These are phyloP conservation scores for Phragmites australis DNA, from an alignment of 176 grass and related monocot genomes.

Conservation along the genomic window DNA sequence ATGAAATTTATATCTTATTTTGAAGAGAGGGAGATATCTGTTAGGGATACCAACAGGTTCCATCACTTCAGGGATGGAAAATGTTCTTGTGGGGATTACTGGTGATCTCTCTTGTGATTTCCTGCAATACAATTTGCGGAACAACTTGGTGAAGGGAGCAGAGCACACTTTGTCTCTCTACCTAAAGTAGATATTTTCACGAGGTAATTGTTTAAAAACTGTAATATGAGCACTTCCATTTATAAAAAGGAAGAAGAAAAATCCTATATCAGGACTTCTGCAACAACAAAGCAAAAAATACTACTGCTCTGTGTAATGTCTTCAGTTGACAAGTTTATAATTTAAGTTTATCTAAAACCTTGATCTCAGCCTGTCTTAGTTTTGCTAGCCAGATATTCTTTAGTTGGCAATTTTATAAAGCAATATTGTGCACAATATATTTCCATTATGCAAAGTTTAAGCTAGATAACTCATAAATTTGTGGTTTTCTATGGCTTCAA, in stretches of 20 bases:
- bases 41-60: constrained; percentile 77
- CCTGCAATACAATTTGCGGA: background rate
- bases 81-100: constrained; percentile 70
- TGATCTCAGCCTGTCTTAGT: background rate
- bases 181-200: background rate
- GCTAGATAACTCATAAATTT: no score
- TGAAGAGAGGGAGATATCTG: constrained; percentile 57
- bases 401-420: background rate
- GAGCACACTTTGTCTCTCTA: background rate
- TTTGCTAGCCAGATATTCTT: background rate
- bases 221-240: background rate
- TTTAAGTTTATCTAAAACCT: constrained; percentile 4
- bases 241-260: background rate
- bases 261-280: background rate
- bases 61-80: constrained; percentile 68
- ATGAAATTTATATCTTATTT: constrained; percentile 75
- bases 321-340: background rate
- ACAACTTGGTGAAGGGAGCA: constrained; percentile 4
- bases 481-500: no score
- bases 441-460: background rate
- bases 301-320: background rate
- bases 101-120: constrained; percentile 38
- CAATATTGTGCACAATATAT: background rate
- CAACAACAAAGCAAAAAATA: background rate
- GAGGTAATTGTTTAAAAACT: constrained; percentile 8